Conservation (phyloP, 208 protist genomes). For the Acanthamoeba royreba region DNA sequence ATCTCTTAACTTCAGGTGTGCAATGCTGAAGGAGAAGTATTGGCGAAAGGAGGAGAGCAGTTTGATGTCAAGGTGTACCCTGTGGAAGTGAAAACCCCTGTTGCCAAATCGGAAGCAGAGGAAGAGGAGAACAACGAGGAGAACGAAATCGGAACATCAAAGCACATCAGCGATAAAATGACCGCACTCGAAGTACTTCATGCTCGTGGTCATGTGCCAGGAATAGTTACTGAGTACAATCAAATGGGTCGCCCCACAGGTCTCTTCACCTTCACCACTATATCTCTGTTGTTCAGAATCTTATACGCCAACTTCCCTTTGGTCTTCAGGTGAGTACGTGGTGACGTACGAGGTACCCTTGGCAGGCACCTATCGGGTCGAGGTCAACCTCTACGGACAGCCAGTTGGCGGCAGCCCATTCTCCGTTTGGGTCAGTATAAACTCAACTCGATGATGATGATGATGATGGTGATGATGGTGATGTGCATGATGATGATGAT, state of each 20-base stretch:
- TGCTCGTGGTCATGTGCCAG: no score
- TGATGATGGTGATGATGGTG: not conserved
- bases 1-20: not conserved
- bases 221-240: not conserved
- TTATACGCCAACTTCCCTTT: not conserved
- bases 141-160: not conserved
- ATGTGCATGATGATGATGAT: not conserved
- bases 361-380: not conserved
- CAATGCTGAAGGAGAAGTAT: not conserved
- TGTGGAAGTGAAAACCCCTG: not conserved
- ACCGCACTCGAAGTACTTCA: no score
- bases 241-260: not conserved
- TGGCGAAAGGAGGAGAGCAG: not conserved
- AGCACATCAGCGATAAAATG: not conserved
- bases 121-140: not conserved
- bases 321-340: not conserved
- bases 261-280: not conserved
- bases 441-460: not conserved
- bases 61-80: not conserved
- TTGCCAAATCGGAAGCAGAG: not conserved
- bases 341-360: not conserved
- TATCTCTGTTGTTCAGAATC: not conserved
- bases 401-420: not conserved
- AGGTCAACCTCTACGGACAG: not conserved
- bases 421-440: not conserved